phyloP scores from a whole-genome alignment of 805 yeast genomes.

The Ogataea haglerorum region DNA sequence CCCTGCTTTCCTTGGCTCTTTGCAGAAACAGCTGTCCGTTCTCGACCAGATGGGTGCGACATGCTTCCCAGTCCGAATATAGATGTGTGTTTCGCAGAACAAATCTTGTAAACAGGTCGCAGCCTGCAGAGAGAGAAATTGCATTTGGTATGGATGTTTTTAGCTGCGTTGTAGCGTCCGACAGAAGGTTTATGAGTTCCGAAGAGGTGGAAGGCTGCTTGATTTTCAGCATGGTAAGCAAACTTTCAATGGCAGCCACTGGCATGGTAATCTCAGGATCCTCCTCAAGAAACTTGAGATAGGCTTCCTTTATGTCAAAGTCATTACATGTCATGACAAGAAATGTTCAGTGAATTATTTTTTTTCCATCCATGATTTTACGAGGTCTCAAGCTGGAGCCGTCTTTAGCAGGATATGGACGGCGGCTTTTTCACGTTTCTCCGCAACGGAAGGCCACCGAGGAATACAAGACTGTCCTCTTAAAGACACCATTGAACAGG shows the following conservation, averaged over 20 bases:
- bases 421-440: constrained; percentile 1
- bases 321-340: constrained; percentile 12
- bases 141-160: constrained; percentile 84
- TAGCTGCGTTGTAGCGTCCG: constrained; percentile 69
- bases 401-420: neutral
- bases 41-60: constrained; percentile 81
- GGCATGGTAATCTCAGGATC: constrained; percentile 99
- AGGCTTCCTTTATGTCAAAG: constrained; percentile 81
- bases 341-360: neutral
- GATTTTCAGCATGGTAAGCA: constrained; percentile 76
- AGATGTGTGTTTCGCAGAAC: constrained; percentile 85
- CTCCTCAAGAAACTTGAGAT: constrained; percentile 74
- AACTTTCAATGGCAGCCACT: constrained; percentile 94
- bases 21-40: constrained; percentile 90
- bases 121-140: constrained; percentile 92
- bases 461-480: constrained; percentile 16
- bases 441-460: neutral
- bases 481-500: constrained; percentile 28
- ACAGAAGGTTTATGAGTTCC: constrained; percentile 79
- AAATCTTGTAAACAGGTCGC: constrained; percentile 93
- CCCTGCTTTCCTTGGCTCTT: constrained; percentile 87
- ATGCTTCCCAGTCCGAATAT: constrained; percentile 92
- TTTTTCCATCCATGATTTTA: constrained; percentile 1
- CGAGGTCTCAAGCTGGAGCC: neutral
- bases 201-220: constrained; percentile 92